Evolutionary conservation across 108 stramenopile genomes (phyloP), one percentile per base, ranked within the genome.

Genomic region (Cylindrotheca fusiformis): DNA sequence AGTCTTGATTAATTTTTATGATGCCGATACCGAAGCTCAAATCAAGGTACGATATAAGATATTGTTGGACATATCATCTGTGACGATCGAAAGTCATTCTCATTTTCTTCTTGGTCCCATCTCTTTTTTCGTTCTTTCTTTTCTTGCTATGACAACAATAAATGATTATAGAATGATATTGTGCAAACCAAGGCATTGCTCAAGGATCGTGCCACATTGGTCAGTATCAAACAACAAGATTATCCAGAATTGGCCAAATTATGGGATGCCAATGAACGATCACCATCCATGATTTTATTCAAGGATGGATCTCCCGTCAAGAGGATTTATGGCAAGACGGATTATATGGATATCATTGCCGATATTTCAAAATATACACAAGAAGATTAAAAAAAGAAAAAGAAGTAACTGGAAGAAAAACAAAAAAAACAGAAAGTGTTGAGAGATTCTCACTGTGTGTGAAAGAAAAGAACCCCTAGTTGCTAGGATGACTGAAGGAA

Each of bases 1-100:
- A 18, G 72, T 81, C 0, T 55, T 81, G 24, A 81, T 81, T 68
- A 81, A 81, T 54, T 81, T 81, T 45, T 81, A 81, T 54, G 80
- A 81, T 50, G 76, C 76, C 32, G 63, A 61, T 10, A 81, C 75
- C 0, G 80, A 81, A 51, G 30, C 30, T 45, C 63, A 8, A 2
- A 77, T 81, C 63, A 81, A 81, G 63, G 59, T 41, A 41, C 14
- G 36, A n/a, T n/a, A n/a, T n/a, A n/a, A n/a, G n/a, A n/a, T n/a
- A n/a, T n/a, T n/a, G n/a, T n/a, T n/a, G n/a, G n/a, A n/a, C n/a
- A n/a, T n/a, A n/a, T n/a, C n/a, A n/a, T n/a, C n/a, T n/a, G n/a
- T n/a, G n/a, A n/a, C n/a, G n/a, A n/a, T n/a, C n/a, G n/a, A n/a
- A n/a, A n/a, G n/a, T n/a, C n/a, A n/a, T n/a, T n/a, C n/a, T n/a